Evolutionary conservation across 371 early-diverging fungal genomes (phyloP).

Genomic region (Catenaria anguillulae): DNA sequence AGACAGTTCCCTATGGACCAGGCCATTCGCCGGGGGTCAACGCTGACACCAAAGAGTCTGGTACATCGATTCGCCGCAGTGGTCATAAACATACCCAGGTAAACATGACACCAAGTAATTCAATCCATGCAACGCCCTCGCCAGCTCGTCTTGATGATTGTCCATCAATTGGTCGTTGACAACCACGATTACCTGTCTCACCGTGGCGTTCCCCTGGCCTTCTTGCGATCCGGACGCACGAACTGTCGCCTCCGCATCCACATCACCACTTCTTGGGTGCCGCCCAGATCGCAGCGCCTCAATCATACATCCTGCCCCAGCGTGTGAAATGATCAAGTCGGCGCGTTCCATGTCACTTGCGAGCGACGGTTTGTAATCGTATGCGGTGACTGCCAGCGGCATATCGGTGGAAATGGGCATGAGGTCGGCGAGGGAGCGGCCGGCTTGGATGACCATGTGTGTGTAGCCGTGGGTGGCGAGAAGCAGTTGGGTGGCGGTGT

Average conservation of each 20-base stretch:
- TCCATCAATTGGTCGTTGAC: slow-evolving; percentile 61
- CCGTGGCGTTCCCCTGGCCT: no score
- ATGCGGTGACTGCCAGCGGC: slow-evolving; percentile 66
- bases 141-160: slow-evolving; percentile 78
- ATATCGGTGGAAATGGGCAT: no score
- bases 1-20: background rate
- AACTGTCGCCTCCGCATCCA: no score
- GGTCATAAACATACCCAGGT: slow-evolving; percentile 18
- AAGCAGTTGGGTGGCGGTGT: slow-evolving; percentile 27
- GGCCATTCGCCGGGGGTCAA: no score
- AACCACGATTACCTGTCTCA: slow-evolving; percentile 56
- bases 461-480: slow-evolving; percentile 31
- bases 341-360: no score
- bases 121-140: slow-evolving; percentile 39
- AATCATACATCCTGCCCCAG: slow-evolving; percentile 13
- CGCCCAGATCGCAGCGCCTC: slow-evolving; percentile 62
- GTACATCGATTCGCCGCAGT: background rate
- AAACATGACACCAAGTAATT: slow-evolving; percentile 35
- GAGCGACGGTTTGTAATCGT: slow-evolving; percentile 19
- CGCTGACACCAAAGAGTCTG: background rate
- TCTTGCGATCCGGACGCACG: no score
- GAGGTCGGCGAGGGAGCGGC: slow-evolving; percentile 29
- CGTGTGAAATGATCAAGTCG: no score
- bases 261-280: no score
- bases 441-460: slow-evolving; percentile 57